A percentile compares a stretch with the other conserved stretches of the same genome.
Evolutionary conservation across 2,329 filamentous ascomycete genomes (phyloP).

Genomic region (Phaeosphaeriaceae sp.): DNA sequence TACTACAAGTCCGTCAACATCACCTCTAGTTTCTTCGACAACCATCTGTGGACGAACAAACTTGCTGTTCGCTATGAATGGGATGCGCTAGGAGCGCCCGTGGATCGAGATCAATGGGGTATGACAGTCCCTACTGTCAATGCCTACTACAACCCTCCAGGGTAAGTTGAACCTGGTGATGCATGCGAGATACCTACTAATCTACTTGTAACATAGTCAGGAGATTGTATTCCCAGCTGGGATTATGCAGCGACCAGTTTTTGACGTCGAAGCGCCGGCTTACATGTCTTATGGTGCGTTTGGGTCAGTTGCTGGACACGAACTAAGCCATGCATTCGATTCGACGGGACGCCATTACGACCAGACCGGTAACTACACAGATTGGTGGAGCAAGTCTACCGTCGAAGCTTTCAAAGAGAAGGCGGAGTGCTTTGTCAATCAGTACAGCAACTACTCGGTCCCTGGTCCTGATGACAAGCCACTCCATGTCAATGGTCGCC

Average conservation of each 20-base stretch:
- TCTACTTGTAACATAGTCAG: background rate
- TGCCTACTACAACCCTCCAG: slow-evolving; percentile 69
- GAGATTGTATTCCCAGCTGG: slow-evolving; percentile 63
- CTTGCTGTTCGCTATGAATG: slow-evolving; percentile 61
- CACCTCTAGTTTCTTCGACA: slow-evolving; percentile 63
- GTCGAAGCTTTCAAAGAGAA: slow-evolving; percentile 64
- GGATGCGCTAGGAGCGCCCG: slow-evolving; percentile 66
- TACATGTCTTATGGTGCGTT: slow-evolving; percentile 75
- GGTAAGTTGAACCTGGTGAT: slow-evolving; percentile 18
- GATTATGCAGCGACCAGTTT: slow-evolving; percentile 72
- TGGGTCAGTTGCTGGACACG: slow-evolving; percentile 71
- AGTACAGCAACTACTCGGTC: slow-evolving; percentile 69
- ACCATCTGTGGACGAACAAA: slow-evolving; percentile 59
- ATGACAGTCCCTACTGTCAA: slow-evolving; percentile 67
- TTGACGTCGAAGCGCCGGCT: slow-evolving; percentile 67
- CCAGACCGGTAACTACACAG: slow-evolving; percentile 67
- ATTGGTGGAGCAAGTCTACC: slow-evolving; percentile 72
- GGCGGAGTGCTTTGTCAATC: slow-evolving; percentile 71
- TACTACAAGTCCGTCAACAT: slow-evolving; percentile 66
- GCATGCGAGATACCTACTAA: background rate
- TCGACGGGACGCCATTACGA: slow-evolving; percentile 70
- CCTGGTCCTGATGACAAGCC: slow-evolving; percentile 62
- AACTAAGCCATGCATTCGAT: slow-evolving; percentile 75
- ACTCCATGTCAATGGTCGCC: slow-evolving; percentile 67
- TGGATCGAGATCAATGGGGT: slow-evolving; percentile 66